These are phyloP conservation scores for Ichthyophthirius multifiliis DNA, from an alignment of 169 alveolate species.

Conservation along the genomic window DNA sequence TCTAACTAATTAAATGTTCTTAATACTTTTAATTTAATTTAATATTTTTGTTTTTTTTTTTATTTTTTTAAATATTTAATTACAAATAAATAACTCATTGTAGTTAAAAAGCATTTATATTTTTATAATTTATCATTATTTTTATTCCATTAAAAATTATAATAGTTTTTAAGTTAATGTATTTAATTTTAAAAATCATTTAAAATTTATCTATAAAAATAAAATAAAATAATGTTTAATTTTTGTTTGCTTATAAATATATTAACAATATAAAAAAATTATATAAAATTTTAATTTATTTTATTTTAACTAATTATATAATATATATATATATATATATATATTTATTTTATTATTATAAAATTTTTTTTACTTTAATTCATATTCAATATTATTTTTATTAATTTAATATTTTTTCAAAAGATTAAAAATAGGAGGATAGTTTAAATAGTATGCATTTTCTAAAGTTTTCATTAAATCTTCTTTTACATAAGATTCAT, in stretches of 20 bases:
- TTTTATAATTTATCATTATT: neutral
- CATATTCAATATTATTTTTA: neutral
- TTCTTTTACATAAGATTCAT: neutral
- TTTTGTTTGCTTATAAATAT: too few species aligned
- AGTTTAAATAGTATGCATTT: neutral
- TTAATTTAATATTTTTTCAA: neutral
- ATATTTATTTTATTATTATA: too few species aligned
- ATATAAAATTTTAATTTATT: neutral
- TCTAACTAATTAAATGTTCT: too few species aligned
- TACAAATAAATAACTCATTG: neutral
- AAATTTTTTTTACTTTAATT: neutral
- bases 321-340: too few species aligned
- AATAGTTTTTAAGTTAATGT: neutral
- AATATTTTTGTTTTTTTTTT: too few species aligned
- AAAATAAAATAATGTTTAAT: too few species aligned
- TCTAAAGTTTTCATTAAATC: neutral
- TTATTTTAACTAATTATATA: neutral
- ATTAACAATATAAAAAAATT: neutral
- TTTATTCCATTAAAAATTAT: neutral
- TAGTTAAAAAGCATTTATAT: neutral
- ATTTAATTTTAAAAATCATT: neutral
- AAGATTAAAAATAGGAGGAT: neutral
- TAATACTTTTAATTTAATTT: too few species aligned
- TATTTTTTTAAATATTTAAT: too few species aligned
- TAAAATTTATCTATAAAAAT: neutral